phyloP scores from a whole-genome alignment of 768 basidiomycete species.

The Russula brevipes region DNA sequence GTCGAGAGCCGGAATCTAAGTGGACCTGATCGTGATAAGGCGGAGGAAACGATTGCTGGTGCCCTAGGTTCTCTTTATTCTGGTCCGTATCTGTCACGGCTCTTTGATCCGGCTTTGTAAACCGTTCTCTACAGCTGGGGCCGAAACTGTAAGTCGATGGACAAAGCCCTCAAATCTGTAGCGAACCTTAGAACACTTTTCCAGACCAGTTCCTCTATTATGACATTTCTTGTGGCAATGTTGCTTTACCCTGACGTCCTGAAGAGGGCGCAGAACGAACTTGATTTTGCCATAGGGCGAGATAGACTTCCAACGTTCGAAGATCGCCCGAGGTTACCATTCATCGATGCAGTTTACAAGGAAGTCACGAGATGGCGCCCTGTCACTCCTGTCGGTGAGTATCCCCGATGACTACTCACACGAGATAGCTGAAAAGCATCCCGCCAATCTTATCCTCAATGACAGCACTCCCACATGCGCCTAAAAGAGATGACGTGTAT shows the following conservation, averaged over 20 bases:
- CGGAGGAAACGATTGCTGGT: neutral
- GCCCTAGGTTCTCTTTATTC: neutral
- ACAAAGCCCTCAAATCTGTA: neutral
- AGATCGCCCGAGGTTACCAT: neutral
- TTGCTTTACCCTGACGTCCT: slow-evolving; percentile 1
- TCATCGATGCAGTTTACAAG: neutral
- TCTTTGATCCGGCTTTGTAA: neutral
- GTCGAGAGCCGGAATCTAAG: neutral
- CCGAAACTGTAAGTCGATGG: neutral
- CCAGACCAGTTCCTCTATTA: neutral
- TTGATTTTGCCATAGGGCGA: slow-evolving; percentile 8
- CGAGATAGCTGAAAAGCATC: neutral
- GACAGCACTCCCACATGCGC: neutral
- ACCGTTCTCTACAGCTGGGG: neutral
- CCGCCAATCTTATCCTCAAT: neutral
- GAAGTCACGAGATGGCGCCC: slow-evolving; percentile 2
- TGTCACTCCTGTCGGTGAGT: neutral
- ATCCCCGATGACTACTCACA: neutral
- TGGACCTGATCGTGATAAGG: neutral
- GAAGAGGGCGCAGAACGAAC: neutral
- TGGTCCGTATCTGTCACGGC: neutral
- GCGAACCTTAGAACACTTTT: neutral
- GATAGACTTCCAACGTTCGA: slow-evolving; percentile 13
- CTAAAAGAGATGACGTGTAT: slow-evolving; percentile 5
- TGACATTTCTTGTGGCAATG: neutral